phyloP scores from a whole-genome alignment of 768 basidiomycete genomes.

The Chlorophyllum brunneum region DNA sequence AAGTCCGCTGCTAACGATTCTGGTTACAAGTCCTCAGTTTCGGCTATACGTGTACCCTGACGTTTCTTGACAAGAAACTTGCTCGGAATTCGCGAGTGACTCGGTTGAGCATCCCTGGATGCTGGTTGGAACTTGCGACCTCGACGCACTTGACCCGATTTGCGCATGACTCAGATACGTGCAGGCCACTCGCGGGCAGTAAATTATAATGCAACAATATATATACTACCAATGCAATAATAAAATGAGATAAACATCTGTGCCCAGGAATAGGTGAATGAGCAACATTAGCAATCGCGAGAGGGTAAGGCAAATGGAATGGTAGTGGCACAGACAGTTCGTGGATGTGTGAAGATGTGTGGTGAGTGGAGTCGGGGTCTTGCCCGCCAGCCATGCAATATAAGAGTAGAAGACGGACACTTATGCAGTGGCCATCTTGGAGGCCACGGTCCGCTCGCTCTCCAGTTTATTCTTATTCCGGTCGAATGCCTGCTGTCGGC shows the following conservation, averaged over 20 bases:
- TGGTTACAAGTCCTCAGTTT: neutral
- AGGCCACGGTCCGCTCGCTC: constrained; percentile 80
- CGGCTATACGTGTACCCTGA: neutral
- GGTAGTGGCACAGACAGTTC: neutral
- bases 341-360: constrained; percentile 7
- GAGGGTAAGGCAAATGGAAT: neutral
- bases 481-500: constrained; percentile 84
- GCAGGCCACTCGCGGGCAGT: neutral
- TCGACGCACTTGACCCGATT: too few relatives aligned
- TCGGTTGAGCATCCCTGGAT: neutral
- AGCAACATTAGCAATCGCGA: constrained; percentile 1
- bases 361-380: constrained; percentile 13
- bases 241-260: constrained; percentile 2
- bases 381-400: constrained; percentile 1
- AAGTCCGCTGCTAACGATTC: neutral
- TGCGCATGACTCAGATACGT: neutral
- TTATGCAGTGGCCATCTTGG: constrained; percentile 83
- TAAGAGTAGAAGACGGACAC: constrained; percentile 12
- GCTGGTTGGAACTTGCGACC: neutral
- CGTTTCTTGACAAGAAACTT: neutral
- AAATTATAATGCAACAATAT: constrained; percentile 14
- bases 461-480: constrained; percentile 85
- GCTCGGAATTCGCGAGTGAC: neutral
- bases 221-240: constrained; percentile 9
- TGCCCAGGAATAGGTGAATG: constrained; percentile 4